These are phyloP conservation scores for Fusarium vanettenii DNA, from an alignment of 2,329 filamentous ascomycete species.

Conservation along the genomic window DNA sequence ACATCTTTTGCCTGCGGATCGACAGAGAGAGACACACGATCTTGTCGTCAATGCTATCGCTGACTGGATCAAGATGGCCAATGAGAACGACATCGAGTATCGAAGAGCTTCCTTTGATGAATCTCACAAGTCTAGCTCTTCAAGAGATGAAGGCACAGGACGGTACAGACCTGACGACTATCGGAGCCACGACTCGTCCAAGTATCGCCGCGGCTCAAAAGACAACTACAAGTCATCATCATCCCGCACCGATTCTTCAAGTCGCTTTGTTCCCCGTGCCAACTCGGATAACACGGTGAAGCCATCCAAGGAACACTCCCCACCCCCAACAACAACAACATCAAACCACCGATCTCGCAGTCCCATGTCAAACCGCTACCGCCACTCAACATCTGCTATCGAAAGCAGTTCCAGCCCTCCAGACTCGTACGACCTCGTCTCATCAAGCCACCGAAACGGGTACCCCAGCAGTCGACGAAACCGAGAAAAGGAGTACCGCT, in stretches of 20 bases:
- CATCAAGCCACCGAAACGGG: slow-evolving; percentile 15
- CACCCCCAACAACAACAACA: slow-evolving; percentile 9
- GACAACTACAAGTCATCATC: slow-evolving; percentile 32
- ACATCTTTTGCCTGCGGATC: slow-evolving; percentile 73
- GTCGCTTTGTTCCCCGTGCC: slow-evolving; percentile 23
- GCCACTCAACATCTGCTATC: slow-evolving; percentile 28
- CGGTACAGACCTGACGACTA: slow-evolving; percentile 35
- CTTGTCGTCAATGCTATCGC: slow-evolving; percentile 70
- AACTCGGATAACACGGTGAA: slow-evolving; percentile 33
- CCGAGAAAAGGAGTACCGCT: slow-evolving; percentile 45
- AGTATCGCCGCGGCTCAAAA: slow-evolving; percentile 30
- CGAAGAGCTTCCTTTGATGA: slow-evolving; percentile 29
- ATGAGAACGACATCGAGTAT: slow-evolving; percentile 24
- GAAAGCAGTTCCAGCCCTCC: slow-evolving; percentile 12
- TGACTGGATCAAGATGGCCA: slow-evolving; percentile 50
- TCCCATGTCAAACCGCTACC: slow-evolving; percentile 36
- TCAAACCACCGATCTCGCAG: slow-evolving; percentile 29
- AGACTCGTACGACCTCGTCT: slow-evolving; percentile 28
- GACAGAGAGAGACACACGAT: slow-evolving; percentile 68
- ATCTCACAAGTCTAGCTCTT: slow-evolving; percentile 9
- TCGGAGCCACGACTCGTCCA: slow-evolving; percentile 21
- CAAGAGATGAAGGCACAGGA: slow-evolving; percentile 27
- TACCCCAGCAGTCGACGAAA: slow-evolving; percentile 29
- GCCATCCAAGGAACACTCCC: slow-evolving; percentile 24
- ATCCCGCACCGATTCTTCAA: slow-evolving; percentile 27